phyloP scores from a whole-genome alignment of 192 early-diverging fungal genomes.

The Rhizophagus clarus region DNA sequence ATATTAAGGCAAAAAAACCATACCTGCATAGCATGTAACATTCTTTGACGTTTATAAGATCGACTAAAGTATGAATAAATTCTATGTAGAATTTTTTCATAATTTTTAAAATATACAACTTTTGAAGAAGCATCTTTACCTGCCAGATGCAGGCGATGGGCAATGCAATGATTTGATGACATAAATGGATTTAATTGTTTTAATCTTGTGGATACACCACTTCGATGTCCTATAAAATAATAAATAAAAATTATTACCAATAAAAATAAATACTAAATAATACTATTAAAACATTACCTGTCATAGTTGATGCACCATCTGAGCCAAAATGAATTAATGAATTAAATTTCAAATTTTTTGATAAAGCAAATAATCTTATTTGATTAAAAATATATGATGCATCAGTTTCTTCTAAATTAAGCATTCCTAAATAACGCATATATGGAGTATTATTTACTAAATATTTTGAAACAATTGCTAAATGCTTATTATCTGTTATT shows the following conservation, averaged over 20 bases:
- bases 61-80: background rate
- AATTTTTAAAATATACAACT: background rate
- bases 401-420: slow-evolving; percentile 6
- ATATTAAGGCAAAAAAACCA: background rate
- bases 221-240: too few species aligned
- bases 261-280: background rate
- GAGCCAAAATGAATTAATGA: background rate
- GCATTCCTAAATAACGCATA: background rate
- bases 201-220: background rate
- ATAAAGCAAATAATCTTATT: background rate
- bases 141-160: background rate
- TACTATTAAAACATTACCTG: background rate
- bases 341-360: background rate
- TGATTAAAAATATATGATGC: background rate
- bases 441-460: background rate
- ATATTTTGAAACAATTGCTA: background rate
- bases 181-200: background rate
- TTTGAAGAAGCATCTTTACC: background rate
- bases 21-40: background rate
- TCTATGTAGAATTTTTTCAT: background rate
- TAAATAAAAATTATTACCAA: background rate
- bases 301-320: background rate
- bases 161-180: background rate
- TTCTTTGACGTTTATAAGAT: background rate
- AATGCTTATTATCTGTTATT: background rate